phyloP scores from a whole-genome alignment of 768 basidiomycete species.

The Nidula microcarpa region DNA sequence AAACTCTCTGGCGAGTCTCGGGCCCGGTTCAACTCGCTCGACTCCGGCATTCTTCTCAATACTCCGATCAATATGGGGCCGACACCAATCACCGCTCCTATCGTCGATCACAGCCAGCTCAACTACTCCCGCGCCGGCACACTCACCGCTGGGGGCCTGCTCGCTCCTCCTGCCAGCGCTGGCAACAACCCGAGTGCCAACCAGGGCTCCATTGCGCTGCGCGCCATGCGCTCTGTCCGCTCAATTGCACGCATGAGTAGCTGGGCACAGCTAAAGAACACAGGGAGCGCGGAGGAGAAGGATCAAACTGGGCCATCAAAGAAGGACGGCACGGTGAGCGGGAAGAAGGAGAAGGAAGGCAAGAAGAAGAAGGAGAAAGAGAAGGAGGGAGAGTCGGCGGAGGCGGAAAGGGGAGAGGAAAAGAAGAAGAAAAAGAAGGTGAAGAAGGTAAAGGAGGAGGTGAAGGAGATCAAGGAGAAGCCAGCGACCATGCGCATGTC shows the following conservation, averaged over 20 bases:
- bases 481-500: constrained; percentile 41
- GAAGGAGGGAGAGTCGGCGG: constrained; percentile 12
- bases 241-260: constrained; percentile 70
- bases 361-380: constrained; percentile 12
- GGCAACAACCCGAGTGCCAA: constrained; percentile 7
- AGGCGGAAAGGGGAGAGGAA: constrained; percentile 22
- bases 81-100: constrained; percentile 3
- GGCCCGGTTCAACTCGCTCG: constrained; percentile 64
- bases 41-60: constrained; percentile 31
- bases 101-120: constrained; percentile 10
- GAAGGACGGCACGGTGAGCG: constrained; percentile 19
- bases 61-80: constrained; percentile 27
- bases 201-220: constrained; percentile 67
- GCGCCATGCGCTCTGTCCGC: constrained; percentile 75
- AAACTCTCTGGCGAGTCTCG: constrained; percentile 27
- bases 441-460: constrained; percentile 18
- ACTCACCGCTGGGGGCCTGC: constrained; percentile 19
- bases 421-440: constrained; percentile 22
- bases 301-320: constrained; percentile 17
- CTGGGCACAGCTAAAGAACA: constrained; percentile 58
- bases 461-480: constrained; percentile 7
- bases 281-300: constrained; percentile 29
- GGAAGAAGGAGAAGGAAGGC: constrained; percentile 18
- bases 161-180: constrained; percentile 2
- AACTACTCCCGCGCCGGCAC: constrained; percentile 30